Conservation (phyloP, 2,329 filamentous ascomycete genomes). For the Periglandula ipomoeae region DNA sequence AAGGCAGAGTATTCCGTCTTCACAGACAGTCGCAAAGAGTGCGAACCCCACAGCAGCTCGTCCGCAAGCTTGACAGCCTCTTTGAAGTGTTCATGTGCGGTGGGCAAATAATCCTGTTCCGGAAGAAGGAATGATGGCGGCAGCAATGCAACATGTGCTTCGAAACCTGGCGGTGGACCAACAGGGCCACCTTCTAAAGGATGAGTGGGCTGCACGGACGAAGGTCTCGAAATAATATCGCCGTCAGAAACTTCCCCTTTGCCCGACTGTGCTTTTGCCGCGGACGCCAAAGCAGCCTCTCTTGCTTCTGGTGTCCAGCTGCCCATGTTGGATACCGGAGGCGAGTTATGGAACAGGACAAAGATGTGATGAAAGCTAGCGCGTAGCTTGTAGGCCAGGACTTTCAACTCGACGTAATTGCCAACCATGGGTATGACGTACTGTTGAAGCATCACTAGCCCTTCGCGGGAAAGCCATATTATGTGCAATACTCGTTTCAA, state of each 20-base stretch:
- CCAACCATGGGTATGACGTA: constrained; percentile 80
- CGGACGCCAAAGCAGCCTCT: constrained; percentile 22
- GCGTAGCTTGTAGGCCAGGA: constrained; percentile 82
- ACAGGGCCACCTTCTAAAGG: constrained; percentile 51
- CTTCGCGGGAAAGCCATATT: constrained; percentile 90
- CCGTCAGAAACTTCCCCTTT: constrained; percentile 38
- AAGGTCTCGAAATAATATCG: constrained; percentile 30
- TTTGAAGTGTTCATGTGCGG: constrained; percentile 72
- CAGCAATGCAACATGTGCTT: constrained; percentile 26
- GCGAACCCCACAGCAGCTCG: constrained; percentile 70
- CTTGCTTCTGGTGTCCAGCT: constrained; percentile 39
- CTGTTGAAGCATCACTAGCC: constrained; percentile 75
- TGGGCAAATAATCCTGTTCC: constrained; percentile 68
- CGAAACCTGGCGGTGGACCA: constrained; percentile 46
- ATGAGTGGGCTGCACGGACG: constrained; percentile 39
- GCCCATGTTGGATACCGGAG: constrained; percentile 57
- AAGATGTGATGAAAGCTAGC: constrained; percentile 97
- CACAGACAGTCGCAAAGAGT: constrained; percentile 80
- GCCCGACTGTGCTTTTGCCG: constrained; percentile 33
- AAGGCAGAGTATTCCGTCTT: constrained; percentile 92
- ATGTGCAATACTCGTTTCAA: constrained; percentile 81
- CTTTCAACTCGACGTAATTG: constrained; percentile 73
- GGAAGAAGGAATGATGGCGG: constrained; percentile 71
- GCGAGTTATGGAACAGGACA: constrained; percentile 89
- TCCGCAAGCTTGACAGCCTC: constrained; percentile 70